Evolutionary conservation across 225 moss, liverwort and hornwort genomes (phyloP).

Genomic region (Neckera pumila): DNA sequence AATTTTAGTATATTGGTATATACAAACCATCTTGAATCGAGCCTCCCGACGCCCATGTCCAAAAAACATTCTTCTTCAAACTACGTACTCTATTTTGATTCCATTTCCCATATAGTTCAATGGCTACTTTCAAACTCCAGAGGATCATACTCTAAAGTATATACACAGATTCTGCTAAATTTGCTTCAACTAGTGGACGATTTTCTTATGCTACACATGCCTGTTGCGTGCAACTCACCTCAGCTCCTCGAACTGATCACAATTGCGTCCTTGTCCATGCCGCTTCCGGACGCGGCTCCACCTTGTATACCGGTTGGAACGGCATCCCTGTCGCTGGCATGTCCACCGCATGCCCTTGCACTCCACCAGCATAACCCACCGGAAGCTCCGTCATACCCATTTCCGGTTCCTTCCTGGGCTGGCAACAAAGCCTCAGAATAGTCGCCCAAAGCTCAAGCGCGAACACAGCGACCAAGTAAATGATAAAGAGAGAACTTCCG

Average conservation of each 20-base stretch:
- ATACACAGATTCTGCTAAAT: neutral
- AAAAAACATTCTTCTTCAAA: neutral
- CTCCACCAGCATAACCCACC: neutral
- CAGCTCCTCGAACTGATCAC: neutral
- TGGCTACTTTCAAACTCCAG: too few relatives aligned
- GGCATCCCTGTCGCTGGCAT: neutral
- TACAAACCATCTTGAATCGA: neutral
- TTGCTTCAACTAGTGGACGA: neutral
- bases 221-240: neutral
- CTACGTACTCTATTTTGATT: neutral
- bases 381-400: slow-evolving; percentile 1
- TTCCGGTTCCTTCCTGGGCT: neutral
- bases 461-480: slow-evolving; percentile 2
- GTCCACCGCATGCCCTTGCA: neutral
- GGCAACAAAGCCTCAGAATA: neutral
- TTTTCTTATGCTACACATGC: neutral
- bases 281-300: neutral
- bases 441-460: neutral
- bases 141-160: too few relatives aligned
- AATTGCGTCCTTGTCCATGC: neutral
- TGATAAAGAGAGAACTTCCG: neutral
- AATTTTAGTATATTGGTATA: too few relatives aligned
- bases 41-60: too few relatives aligned
- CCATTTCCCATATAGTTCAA: too few relatives aligned
- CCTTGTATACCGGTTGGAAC: neutral